These are phyloP conservation scores for Rhynchospora tenuis DNA, from an alignment of 176 grass and related monocot genomes.

Conservation along the genomic window DNA sequence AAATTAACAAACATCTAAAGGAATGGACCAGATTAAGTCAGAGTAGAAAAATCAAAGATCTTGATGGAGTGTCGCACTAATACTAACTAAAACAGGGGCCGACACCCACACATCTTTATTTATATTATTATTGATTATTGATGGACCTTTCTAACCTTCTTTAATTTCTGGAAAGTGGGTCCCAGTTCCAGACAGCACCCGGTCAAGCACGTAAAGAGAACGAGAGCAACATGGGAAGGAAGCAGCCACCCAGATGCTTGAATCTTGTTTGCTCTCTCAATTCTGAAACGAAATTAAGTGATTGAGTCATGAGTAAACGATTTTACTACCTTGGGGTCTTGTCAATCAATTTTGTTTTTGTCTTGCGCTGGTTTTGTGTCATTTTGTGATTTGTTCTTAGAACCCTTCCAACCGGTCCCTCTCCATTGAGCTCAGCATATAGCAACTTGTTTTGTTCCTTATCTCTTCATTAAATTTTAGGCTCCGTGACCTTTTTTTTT, in stretches of 20 bases:
- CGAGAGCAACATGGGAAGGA: background rate
- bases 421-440: background rate
- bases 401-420: slow-evolving; percentile 10
- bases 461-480: background rate
- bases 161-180: background rate
- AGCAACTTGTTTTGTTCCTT: background rate
- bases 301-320: background rate
- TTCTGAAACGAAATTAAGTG: background rate
- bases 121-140: too few relatives aligned
- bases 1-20: too few relatives aligned
- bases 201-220: slow-evolving; percentile 15
- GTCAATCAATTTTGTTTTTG: slow-evolving; percentile 2
- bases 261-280: background rate
- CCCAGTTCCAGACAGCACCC: background rate
- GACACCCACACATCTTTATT: too few relatives aligned
- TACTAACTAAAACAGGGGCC: too few relatives aligned
- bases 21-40: too few relatives aligned
- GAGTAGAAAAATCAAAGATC: too few relatives aligned
- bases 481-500: background rate
- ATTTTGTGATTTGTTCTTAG: slow-evolving; percentile 10
- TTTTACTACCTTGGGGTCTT: background rate
- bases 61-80: too few relatives aligned
- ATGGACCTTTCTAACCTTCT: too few relatives aligned
- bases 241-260: background rate
- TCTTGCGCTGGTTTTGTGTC: background rate